Base-by-base conservation (phyloP, 2,329 filamentous ascomycete species). In the Rutstroemia sp. region DNA sequence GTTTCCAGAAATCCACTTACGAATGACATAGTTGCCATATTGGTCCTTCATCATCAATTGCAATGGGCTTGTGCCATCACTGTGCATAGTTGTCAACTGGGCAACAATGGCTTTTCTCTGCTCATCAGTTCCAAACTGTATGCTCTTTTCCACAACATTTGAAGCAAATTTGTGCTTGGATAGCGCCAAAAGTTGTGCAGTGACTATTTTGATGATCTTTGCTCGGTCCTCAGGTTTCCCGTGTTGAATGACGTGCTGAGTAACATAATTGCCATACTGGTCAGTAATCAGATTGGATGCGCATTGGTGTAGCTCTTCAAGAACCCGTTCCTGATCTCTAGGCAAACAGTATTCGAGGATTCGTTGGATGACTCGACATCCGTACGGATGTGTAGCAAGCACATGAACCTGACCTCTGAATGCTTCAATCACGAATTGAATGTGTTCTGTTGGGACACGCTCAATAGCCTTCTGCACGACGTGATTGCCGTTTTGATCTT, bases 131-230 rank as follows among this genome's bases (percentile, higher is more conserved):
- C 89, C 90, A 63, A 79, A 81, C 55, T 87, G 77, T 59, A 97
- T 86, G 69, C 91, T 95, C 72, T 90, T 92, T 72, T 99, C 94
- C 0, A 99, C 92, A 2, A 99, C 92, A 65, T 99, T 97, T 67
- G 92, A 96, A 0, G 94, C 92, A 67, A 90, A 95, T 70, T 99
- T 99, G 75, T 97, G 90, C 75, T 91, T 96, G 25, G 91, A 96
- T 65, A 90, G 85, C 1, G 75, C 74, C 41, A 96, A 72, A 2
- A 96, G 75, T 57, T 90, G 82, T 12, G 78, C 77, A 62, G 86
- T 85, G 61, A 97, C 86, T 48, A 90, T 76, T 25, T 79, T 73
- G 56, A 96, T 87, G 66, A 96, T 86, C 64, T 78, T 82, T 14
- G 79, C 77, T 19, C 85, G 82, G 66, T 96, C 90, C 56, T 86